These are phyloP conservation scores for Debaryomyces robertsiae DNA, from an alignment of 1,139 yeast species.

Conservation along the genomic window DNA sequence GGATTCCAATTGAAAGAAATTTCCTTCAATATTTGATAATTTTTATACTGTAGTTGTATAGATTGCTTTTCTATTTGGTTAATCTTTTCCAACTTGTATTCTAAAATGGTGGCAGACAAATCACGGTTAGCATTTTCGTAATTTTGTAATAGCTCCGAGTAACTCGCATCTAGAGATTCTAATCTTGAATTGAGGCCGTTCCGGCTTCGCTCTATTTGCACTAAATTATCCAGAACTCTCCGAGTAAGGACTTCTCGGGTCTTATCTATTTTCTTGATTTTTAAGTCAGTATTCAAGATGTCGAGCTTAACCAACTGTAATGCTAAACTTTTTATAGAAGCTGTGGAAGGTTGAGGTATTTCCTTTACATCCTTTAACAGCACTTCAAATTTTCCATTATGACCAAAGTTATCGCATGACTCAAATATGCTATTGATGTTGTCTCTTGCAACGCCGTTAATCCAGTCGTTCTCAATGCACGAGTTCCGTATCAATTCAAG, in stretches of 20 bases:
- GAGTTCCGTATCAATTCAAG: constrained; percentile 27
- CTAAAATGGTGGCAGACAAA: constrained; percentile 18
- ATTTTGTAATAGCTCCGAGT: constrained; percentile 13
- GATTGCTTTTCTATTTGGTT: constrained; percentile 34
- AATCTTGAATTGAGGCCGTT: constrained; percentile 14
- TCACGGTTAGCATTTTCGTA: constrained; percentile 4
- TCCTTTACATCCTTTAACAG: constrained; percentile 3
- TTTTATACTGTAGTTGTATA: constrained; percentile 25
- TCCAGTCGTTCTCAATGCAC: constrained; percentile 28
- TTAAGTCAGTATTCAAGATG: constrained; percentile 27
- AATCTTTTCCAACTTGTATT: constrained; percentile 25
- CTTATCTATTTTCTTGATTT: constrained; percentile 24
- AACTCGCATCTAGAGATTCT: constrained; percentile 14
- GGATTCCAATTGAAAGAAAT: constrained; percentile 18
- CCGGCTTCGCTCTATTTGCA: constrained; percentile 13
- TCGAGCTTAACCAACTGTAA: constrained; percentile 47
- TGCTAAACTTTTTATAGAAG: constrained; percentile 41
- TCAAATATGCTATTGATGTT: constrained; percentile 34
- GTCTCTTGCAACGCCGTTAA: constrained; percentile 21
- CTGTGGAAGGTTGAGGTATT: constrained; percentile 27
- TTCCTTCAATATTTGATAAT: constrained; percentile 32
- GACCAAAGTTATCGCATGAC: constrained; percentile 19
- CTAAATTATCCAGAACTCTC: constrained; percentile 20
- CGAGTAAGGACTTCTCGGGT: constrained; percentile 19
- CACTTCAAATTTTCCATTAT: constrained; percentile 9